Percentiles rank a stretch among this genome's conserved stretches.
These are phyloP conservation scores for Polyplosphaeria fusca DNA, from an alignment of 495 filamentous ascomycete genomes.

Conservation along the genomic window DNA sequence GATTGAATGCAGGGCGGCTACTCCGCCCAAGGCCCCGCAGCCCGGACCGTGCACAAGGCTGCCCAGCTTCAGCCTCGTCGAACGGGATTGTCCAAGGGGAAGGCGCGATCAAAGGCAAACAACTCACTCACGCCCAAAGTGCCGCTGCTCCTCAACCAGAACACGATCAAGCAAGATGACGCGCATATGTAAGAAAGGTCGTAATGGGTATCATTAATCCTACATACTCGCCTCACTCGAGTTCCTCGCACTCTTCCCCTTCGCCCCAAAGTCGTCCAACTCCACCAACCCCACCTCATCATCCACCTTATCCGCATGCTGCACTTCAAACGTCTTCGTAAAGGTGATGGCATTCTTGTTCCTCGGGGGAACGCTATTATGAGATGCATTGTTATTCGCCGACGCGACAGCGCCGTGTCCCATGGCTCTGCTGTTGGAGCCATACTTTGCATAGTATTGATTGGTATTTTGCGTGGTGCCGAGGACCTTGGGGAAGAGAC, in stretches of 20 bases:
- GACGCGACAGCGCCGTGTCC: not conserved
- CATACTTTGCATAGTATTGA: conserved; percentile 11
- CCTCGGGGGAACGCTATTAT: not conserved
- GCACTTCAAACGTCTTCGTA: conserved; percentile 22
- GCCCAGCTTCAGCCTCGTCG: too few species aligned
- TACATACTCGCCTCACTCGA: conserved; percentile 9
- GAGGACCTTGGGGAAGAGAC: conserved; percentile 21
- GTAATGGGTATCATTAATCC: not conserved
- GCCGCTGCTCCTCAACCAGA: too few species aligned
- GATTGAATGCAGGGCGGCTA: too few species aligned
- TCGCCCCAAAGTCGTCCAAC: conserved; percentile 14
- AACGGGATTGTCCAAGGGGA: too few species aligned
- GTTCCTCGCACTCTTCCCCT: conserved; percentile 15
- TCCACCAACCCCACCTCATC: conserved; percentile 15
- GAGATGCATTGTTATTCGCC: not conserved
- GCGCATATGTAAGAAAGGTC: too few species aligned
- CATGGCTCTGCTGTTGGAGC: conserved; percentile 1
- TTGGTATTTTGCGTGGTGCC: conserved; percentile 4
- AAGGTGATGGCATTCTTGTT: conserved; percentile 6
- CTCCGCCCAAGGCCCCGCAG: too few species aligned
- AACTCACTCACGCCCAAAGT: too few species aligned
- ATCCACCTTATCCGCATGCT: not conserved
- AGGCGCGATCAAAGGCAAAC: too few species aligned
- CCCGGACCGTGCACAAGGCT: too few species aligned
- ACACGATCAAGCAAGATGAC: too few species aligned